Evolutionary conservation across 129 eudicot species (phyloP), one percentile per base, ranked within the genome.

Genomic region (Solidago caesia): DNA sequence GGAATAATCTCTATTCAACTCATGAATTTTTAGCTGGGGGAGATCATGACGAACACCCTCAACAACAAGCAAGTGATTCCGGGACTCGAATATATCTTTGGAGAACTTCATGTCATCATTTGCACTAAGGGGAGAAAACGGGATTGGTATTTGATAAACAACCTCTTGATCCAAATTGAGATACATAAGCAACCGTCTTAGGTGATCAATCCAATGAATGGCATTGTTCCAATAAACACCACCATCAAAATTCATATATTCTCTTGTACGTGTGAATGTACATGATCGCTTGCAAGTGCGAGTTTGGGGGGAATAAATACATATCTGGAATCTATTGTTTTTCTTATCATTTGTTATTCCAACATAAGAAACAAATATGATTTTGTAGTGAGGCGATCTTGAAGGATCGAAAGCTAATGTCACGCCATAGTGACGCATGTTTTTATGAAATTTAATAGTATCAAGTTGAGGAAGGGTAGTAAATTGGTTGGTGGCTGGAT

Each of bases 11-110:
- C 59, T 21, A 21, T 21, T 55, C 79, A 81, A 14, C 60, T 84
- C 89, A 26, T 81, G 66, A 3, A 87, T 82, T 51, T 82, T 56
- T 69, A 87, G 84, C n/a, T 46, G 14, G 6, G 49, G 10, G 7
- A 8, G 44, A 6, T 39, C n/a, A 10, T 2, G 64, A 65, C 10
- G 13, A 27, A 7, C 4, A 9, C 58, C 70, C 55, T 83, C 81
- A 4, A 78, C 59, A 25, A 83, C 33, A 64, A 79, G 84, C 74
- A 83, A 75, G 59, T 79, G 78, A 51, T 67, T 81, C 26, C 64
- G 58, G 4, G 84, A 79, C 59, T 75, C 75, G 64, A 4, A 42
- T 64, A 42, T 5, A 8, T 33, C 3, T 33, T 2, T 2, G 2
- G 39, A 33, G 3, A 1, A 33, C 3, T 2, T 3, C 39, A 33